phyloP scores from a whole-genome alignment of 2,329 filamentous ascomycete genomes.

The Zymoseptoria crescenta region DNA sequence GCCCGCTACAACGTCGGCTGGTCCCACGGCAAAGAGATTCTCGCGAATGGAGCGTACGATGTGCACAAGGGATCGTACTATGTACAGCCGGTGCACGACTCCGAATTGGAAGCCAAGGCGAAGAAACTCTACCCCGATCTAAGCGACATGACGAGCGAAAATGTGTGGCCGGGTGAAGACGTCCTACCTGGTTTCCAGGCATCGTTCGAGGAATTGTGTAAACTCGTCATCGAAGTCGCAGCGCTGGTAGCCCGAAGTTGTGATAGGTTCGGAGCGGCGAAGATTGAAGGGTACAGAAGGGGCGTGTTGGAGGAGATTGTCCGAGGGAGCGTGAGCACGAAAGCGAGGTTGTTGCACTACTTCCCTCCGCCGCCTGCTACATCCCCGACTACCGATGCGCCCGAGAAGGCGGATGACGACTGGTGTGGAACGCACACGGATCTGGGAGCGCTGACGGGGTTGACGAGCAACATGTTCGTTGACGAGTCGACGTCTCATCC shows the following conservation, averaged over 20 bases:
- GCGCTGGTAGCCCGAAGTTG: conserved; percentile 84
- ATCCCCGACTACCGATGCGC: background rate
- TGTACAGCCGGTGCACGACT: conserved; percentile 58
- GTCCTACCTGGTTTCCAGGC: conserved; percentile 67
- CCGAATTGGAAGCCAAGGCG: conserved; percentile 50
- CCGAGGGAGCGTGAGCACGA: conserved; percentile 74
- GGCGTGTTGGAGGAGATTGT: conserved; percentile 86
- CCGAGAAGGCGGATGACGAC: conserved; percentile 58
- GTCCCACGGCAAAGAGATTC: conserved; percentile 74
- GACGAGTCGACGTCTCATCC: conserved; percentile 54
- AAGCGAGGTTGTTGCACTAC: conserved; percentile 88
- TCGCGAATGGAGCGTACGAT: conserved; percentile 69
- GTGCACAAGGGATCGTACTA: conserved; percentile 79
- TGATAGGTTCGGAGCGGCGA: conserved; percentile 72
- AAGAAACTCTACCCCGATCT: conserved; percentile 55
- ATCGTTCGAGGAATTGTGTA: conserved; percentile 68
- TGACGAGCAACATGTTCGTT: conserved; percentile 94
- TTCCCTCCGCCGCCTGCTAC: conserved; percentile 50
- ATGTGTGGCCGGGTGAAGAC: conserved; percentile 71
- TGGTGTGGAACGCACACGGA: conserved; percentile 93
- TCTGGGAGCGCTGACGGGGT: conserved; percentile 85
- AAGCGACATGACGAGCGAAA: conserved; percentile 81
- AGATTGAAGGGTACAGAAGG: conserved; percentile 66
- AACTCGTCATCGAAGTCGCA: conserved; percentile 80
- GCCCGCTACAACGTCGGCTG: conserved; percentile 61